Conservation (phyloP, 1,284 basidiomycete species). For the Cystobasidium sp. region DNA sequence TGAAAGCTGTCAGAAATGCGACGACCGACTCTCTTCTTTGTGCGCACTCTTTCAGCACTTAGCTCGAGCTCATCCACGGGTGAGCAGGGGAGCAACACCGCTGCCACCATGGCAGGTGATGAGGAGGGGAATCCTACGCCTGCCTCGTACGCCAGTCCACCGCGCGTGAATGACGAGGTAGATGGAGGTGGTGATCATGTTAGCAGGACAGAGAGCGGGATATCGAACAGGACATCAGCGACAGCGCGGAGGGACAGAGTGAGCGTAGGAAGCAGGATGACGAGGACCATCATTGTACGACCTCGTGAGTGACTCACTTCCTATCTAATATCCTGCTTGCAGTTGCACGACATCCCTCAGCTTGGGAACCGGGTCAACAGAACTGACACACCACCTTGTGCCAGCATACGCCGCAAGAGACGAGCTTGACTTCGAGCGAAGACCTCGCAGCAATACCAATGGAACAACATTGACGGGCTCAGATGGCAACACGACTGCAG, state of each 20-base stretch:
- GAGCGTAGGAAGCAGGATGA: conserved; percentile 42
- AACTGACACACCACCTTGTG: too few relatives aligned
- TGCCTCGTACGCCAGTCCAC: conserved; percentile 20
- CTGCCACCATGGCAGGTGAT: conserved; percentile 7
- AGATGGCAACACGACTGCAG: background rate
- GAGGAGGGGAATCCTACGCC: conserved; percentile 16
- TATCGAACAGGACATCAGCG: conserved; percentile 2
- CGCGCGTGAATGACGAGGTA: background rate
- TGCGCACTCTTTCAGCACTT: background rate
- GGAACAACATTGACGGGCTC: conserved; percentile 19
- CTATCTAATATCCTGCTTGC: too few relatives aligned
- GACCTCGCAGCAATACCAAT: conserved; percentile 37
- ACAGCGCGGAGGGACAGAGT: conserved; percentile 23
- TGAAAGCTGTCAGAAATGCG: background rate
- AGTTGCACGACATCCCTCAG: too few relatives aligned
- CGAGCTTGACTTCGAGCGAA: conserved; percentile 41
- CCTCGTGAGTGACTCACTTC: too few relatives aligned
- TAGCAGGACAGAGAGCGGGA: background rate
- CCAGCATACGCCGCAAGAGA: conserved; percentile 42
- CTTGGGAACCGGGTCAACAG: too few relatives aligned
- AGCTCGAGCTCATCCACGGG: background rate
- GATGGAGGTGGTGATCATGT: background rate
- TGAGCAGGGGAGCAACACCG: background rate
- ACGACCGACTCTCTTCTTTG: conserved; percentile 5
- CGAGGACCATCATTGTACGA: conserved; percentile 29